Conservation (phyloP, 306 rosid species). For the Astragalus membranaceus region DNA sequence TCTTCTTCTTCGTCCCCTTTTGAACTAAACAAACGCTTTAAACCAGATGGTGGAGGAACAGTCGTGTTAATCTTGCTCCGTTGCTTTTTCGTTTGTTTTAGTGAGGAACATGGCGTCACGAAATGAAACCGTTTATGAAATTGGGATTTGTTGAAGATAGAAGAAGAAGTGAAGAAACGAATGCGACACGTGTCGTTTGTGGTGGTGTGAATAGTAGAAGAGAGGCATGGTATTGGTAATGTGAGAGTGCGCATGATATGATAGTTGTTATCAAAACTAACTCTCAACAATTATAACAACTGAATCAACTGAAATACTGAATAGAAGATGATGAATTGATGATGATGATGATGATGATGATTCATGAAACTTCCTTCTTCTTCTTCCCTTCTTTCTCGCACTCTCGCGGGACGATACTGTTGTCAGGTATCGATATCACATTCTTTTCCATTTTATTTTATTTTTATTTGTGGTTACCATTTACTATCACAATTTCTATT, state of each 20-base stretch:
- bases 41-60: slow-evolving; percentile 40
- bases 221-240: slow-evolving; percentile 54
- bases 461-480: slow-evolving; percentile 16
- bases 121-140: slow-evolving; percentile 42
- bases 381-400: background rate
- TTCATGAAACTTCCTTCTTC: background rate
- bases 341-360: background rate
- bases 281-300: too few species aligned
- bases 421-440: background rate
- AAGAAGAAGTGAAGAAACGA: slow-evolving; percentile 22
- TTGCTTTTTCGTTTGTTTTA: slow-evolving; percentile 62
- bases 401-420: background rate
- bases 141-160: slow-evolving; percentile 30
- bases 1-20: slow-evolving; percentile 29
- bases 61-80: slow-evolving; percentile 23
- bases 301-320: background rate
- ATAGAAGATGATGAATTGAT: background rate
- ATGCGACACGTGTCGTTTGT: background rate
- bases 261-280: background rate
- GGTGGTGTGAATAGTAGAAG: slow-evolving; percentile 17
- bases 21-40: slow-evolving; percentile 52
- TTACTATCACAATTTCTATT: background rate
- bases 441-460: background rate
- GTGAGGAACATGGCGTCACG: slow-evolving; percentile 67
- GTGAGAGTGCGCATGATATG: slow-evolving; percentile 70